phyloP scores from a whole-genome alignment of 23 red algal species.

The Porphyridium purpureum region DNA sequence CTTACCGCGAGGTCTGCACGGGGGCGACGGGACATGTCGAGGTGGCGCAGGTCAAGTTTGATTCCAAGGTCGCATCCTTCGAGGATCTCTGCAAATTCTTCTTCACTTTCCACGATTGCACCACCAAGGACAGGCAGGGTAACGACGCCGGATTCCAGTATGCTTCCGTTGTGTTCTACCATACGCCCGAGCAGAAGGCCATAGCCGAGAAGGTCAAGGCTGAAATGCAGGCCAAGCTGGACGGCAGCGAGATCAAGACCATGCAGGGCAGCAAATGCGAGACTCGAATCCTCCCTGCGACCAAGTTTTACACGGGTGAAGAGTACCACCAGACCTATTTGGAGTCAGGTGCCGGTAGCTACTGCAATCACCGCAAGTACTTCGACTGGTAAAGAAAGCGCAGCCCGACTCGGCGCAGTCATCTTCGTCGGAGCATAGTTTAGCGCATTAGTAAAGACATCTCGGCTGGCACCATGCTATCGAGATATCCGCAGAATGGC shows the following conservation, averaged over 20 bases:
- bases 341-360: background rate
- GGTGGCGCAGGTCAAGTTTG: background rate
- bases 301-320: background rate
- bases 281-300: background rate
- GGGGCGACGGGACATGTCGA: slow-evolving; percentile 75
- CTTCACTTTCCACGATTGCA: slow-evolving; percentile 63
- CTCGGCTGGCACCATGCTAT: too few relatives aligned
- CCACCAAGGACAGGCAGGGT: slow-evolving; percentile 73
- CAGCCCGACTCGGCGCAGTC: too few relatives aligned
- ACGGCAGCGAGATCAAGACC: too few relatives aligned
- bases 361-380: too few relatives aligned
- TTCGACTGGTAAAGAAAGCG: too few relatives aligned
- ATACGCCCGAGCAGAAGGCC: background rate
- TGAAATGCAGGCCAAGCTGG: too few relatives aligned
- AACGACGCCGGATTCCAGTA: slow-evolving; percentile 93
- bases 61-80: background rate
- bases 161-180: slow-evolving; percentile 4
- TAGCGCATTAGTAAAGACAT: too few relatives aligned
- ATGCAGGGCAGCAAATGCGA: background rate
- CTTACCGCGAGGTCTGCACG: slow-evolving; percentile 71
- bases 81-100: slow-evolving; percentile 6
- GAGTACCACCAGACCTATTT: background rate
- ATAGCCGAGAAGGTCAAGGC: too few relatives aligned
- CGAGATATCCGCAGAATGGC: too few relatives aligned
- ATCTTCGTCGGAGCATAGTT: too few relatives aligned